A percentile compares a stretch with the other conserved stretches of the same genome.
These are phyloP conservation scores for Citrus inodora DNA, from an alignment of 345 rosid species.

Conservation along the genomic window DNA sequence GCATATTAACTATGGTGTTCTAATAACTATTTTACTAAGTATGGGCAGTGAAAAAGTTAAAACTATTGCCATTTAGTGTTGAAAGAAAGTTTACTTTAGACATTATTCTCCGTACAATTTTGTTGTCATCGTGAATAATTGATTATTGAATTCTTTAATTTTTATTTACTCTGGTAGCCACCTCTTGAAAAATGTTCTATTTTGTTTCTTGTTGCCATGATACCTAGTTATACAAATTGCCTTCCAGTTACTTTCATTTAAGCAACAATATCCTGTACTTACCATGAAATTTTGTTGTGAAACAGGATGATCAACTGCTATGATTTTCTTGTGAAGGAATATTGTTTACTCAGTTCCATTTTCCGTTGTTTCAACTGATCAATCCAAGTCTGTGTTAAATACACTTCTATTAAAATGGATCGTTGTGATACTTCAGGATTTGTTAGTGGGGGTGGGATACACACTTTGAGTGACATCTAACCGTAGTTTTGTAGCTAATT, in stretches of 20 bases:
- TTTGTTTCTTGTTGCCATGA: background rate
- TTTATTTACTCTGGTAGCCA: background rate
- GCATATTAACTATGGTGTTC: background rate
- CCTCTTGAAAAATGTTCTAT: background rate
- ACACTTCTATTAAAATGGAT: slow-evolving; percentile 46
- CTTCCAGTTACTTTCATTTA: background rate
- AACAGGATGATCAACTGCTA: slow-evolving; percentile 51
- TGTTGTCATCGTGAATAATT: background rate
- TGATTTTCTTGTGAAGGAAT: slow-evolving; percentile 25
- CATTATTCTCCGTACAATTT: background rate
- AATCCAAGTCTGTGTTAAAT: slow-evolving; percentile 28
- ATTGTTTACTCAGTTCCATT: slow-evolving; percentile 14
- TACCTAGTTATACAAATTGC: background rate
- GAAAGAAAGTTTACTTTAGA: too few relatives aligned
- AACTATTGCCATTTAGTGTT: background rate
- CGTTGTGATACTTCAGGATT: slow-evolving; percentile 92
- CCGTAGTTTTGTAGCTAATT: slow-evolving; percentile 53
- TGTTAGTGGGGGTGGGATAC: slow-evolving; percentile 84
- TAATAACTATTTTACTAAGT: background rate
- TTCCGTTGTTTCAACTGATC: slow-evolving; percentile 25
- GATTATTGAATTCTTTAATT: background rate
- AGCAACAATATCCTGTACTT: slow-evolving; percentile 7
- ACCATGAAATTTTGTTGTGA: slow-evolving; percentile 18
- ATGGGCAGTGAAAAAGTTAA: background rate
- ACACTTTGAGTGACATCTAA: slow-evolving; percentile 39